phyloP scores from a whole-genome alignment of 2,329 filamentous ascomycete species.

The Aspergillus quadrilineatus region DNA sequence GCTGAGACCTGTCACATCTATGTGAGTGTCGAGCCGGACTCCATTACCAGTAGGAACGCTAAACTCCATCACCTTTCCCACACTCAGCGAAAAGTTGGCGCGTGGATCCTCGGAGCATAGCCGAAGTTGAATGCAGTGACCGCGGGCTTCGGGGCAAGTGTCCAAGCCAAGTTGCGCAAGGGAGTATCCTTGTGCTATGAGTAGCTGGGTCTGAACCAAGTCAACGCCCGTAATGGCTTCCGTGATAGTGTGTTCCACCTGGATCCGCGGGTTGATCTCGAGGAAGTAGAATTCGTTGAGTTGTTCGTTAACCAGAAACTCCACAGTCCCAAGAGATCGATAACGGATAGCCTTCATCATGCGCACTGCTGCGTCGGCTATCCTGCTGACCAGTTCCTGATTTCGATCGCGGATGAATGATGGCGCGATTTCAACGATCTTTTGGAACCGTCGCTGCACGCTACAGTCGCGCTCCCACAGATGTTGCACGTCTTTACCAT shows the following conservation, averaged over 20 bases:
- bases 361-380: constrained; percentile 55
- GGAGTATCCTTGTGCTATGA: constrained; percentile 52
- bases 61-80: constrained; percentile 59
- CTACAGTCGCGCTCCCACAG: constrained; percentile 63
- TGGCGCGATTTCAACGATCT: constrained; percentile 60
- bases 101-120: constrained; percentile 58
- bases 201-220: constrained; percentile 56
- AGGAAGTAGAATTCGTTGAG: constrained; percentile 57
- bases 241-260: constrained; percentile 44
- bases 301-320: constrained; percentile 58
- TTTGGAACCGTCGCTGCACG: constrained; percentile 61
- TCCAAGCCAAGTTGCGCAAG: constrained; percentile 40
- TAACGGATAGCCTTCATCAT: constrained; percentile 50
- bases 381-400: constrained; percentile 46
- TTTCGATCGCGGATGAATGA: constrained; percentile 52
- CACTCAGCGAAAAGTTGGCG: constrained; percentile 56
- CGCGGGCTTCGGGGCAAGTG: constrained; percentile 20
- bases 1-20: constrained; percentile 44
- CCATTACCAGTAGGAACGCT: constrained; percentile 59
- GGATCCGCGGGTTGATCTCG: constrained; percentile 61
- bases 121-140: constrained; percentile 54
- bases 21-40: constrained; percentile 57
- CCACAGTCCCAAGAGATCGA: constrained; percentile 62
- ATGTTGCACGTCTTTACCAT: constrained; percentile 54
- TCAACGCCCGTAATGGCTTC: constrained; percentile 54